Base-by-base conservation (phyloP, 1,139 yeast genomes). In the Yamadazyma songkhlaensis region DNA sequence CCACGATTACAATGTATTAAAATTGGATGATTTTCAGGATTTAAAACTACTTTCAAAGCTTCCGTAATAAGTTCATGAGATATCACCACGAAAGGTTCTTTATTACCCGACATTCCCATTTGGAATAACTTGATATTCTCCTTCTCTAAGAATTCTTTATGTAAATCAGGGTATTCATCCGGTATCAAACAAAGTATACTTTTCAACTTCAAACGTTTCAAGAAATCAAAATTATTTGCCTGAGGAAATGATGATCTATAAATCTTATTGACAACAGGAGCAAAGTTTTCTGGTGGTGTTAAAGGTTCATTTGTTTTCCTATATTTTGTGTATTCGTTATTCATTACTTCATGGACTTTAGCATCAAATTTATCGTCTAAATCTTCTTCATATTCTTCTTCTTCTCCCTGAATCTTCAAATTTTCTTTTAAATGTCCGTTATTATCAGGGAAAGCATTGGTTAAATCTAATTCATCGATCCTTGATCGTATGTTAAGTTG, bases 1-100 rank as follows among this genome's bases (percentile, higher is more conserved):
- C 98, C 98, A 41, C 97, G 69, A 60, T 92, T 92, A 61, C 98
- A 92, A 62, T 92, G 98, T 33, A 92, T 86, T 42, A 92, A 67
- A 10, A 92, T 70, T 0, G 98, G 98, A 42, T 89, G 97, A 59
- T 92, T 90, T 12, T 59, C 79, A 0, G 96, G 96, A 51, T 92
- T 72, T 11, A 89, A 60, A 10, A 89, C 88, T 21, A 89, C 81
- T 51, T 84, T 81, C 43, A 90, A 67, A 0, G 97, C 97, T 43
- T 79, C 78, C 0, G 94, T 84, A 33, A 92, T 79, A 32, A 85
- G 67, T 29, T 80, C 83, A 22, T 85, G 81, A 29, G 94, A 83
- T 38, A 92, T 77, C 49, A 85, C 84, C 26, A 87, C 96, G 67
- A 88, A 88, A 11, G 96, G 96, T 57, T 89, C 97, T 57, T 92